These are phyloP conservation scores for Trametes gibbosa DNA, from an alignment of 768 basidiomycete species.

Conservation along the genomic window DNA sequence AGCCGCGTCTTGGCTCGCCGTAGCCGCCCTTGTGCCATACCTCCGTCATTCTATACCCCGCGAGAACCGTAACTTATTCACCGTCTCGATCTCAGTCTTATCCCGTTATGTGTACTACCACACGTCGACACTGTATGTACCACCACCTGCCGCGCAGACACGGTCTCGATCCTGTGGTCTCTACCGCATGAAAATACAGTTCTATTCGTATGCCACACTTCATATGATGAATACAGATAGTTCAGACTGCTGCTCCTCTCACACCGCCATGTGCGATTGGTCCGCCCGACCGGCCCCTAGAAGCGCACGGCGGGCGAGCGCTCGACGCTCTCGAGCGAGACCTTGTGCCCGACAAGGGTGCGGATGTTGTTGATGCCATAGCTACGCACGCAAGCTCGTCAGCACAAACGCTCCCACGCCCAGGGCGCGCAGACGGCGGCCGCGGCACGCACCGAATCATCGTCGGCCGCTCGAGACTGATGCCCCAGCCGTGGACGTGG, in stretches of 20 bases:
- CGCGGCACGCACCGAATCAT: conserved; percentile 83
- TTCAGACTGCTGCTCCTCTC: neutral
- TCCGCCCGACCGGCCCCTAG: conserved; percentile 35
- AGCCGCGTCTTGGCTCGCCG: neutral
- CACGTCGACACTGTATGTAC: neutral
- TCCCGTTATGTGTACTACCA: neutral
- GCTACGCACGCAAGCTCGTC: conserved; percentile 36
- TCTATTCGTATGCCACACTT: conserved; percentile 1
- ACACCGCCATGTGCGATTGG: neutral
- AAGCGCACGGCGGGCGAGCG: conserved; percentile 89
- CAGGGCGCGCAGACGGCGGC: neutral
- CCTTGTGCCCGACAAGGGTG: conserved; percentile 96
- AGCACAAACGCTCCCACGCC: neutral
- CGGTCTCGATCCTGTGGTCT: neutral
- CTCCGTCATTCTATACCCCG: neutral
- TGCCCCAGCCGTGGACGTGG: conserved; percentile 95
- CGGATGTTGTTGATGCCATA: conserved; percentile 98
- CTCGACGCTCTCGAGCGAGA: conserved; percentile 85
- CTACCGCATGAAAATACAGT: conserved; percentile 1
- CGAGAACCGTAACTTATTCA: neutral
- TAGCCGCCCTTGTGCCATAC: neutral
- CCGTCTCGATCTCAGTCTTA: neutral
- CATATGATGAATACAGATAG: conserved; percentile 4
- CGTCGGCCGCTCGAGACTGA: conserved; percentile 91
- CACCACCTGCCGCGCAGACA: neutral